These are phyloP conservation scores for Boehmeria nivea DNA, from an alignment of 306 rosid species.

Conservation along the genomic window DNA sequence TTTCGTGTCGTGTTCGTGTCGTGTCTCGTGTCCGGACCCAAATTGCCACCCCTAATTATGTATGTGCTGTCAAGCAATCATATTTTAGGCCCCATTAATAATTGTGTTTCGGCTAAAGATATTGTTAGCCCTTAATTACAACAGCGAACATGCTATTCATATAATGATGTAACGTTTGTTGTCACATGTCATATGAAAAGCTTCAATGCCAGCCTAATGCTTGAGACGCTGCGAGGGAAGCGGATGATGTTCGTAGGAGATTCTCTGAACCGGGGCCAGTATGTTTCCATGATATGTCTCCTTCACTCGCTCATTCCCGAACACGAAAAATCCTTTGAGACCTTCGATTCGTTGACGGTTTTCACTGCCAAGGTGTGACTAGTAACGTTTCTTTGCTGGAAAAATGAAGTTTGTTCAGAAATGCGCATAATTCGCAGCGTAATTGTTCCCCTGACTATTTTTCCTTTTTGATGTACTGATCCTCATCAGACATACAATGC, in stretches of 20 bases:
- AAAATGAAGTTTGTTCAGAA: background rate
- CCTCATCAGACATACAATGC: constrained; percentile 63
- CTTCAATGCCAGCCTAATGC: constrained; percentile 78
- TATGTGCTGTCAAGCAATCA: no score
- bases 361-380: constrained; percentile 83
- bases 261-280: constrained; percentile 90
- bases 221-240: constrained; percentile 82
- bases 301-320: constrained; percentile 69
- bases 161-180: background rate
- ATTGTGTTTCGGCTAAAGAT: no score
- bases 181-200: constrained; percentile 26
- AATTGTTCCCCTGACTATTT: background rate
- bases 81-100: no score
- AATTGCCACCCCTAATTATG: no score
- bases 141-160: no score
- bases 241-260: constrained; percentile 95
- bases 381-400: background rate
- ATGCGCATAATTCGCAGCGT: background rate
- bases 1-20: no score
- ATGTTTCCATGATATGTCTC: constrained; percentile 83
- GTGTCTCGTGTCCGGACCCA: no score
- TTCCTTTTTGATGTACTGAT: background rate
- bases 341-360: constrained; percentile 77
- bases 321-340: constrained; percentile 82
- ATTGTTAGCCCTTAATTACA: no score